Base-by-base conservation (phyloP, 148 eudicot genomes). In the Dysphania ambrosioides region DNA sequence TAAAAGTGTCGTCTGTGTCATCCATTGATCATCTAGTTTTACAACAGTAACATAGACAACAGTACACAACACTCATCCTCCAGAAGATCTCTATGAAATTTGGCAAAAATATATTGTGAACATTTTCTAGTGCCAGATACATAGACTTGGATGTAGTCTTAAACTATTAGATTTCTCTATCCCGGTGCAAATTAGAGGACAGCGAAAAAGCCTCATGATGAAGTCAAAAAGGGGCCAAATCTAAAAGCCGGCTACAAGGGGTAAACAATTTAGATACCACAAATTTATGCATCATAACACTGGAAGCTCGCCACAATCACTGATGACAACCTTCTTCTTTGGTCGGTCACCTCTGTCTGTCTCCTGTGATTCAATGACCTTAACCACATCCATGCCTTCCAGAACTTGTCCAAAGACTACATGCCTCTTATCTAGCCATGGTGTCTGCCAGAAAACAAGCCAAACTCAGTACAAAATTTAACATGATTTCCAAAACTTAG, bases 301-400 rank as follows among this genome's bases (percentile, higher is more conserved):
- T 8, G 97, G 97, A 70, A 95, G 93, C 80, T 95, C 98, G 49
- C 98, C 96, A 71, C 88, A 89, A 29, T 92, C 97, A 68, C 85
- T 87, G 75, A 95, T 83, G 77, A 86, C 92, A 68, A 95, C 89
- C 84, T 81, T 90, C 82, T 88, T 83, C 63, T 64, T 79, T 2
- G 98, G 98, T 68, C 96, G 97, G 82, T 95, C 97, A 67, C 97
- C 97, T 83, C 92, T 87, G 81, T 89, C 99, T 0, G 97, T 95
- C 79, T 88, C 94, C 74, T 90, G 94, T 2, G 92, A 85, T 72
- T 95, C 97, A 27, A 95, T 82, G 67, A 87, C 81, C 88, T 75
- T 86, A 24, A 95, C 99, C 44, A 92, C 67, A 63, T 92, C 97
- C 96, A 95, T 92, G 79, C 98, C 96, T 83, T 95, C 94, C 77